Evolutionary conservation across 768 basidiomycete genomes (phyloP).

Genomic region (Myochromella boudieri): DNA sequence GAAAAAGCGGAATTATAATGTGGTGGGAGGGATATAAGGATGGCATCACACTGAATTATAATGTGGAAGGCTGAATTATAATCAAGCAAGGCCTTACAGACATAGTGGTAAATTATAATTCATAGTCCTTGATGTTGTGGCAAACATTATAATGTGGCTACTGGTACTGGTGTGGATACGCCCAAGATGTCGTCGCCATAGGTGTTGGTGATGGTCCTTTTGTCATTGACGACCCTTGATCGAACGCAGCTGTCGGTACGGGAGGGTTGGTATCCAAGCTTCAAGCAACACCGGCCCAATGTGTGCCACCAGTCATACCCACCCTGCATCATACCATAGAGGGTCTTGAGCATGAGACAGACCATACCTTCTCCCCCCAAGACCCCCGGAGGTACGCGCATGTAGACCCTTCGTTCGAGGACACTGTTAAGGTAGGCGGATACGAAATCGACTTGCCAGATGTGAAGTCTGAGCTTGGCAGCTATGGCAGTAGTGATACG

Average conservation of each 20-base stretch:
- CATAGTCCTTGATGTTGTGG: no score
- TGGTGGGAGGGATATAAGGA: no score
- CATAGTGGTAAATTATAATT: no score
- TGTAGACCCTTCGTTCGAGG: constrained; percentile 20
- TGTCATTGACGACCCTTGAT: not conserved
- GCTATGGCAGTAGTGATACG: constrained; percentile 24
- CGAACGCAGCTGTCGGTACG: constrained; percentile 20
- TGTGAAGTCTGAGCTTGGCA: constrained; percentile 22
- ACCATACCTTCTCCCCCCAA: constrained; percentile 17
- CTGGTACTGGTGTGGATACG: not conserved
- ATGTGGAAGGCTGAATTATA: no score
- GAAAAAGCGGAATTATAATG: no score
- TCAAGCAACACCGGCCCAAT: constrained; percentile 3
- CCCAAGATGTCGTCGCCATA: constrained; percentile 18
- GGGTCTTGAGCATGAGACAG: constrained; percentile 22
- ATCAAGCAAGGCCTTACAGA: no score
- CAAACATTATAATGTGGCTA: no score
- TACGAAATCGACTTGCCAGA: constrained; percentile 34
- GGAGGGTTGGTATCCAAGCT: constrained; percentile 16
- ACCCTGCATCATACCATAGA: constrained; percentile 24
- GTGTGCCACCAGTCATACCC: constrained; percentile 20
- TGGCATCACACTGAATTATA: no score
- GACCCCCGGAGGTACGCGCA: constrained; percentile 16
- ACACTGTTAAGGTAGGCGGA: constrained; percentile 31
- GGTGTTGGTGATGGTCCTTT: constrained; percentile 17